Percentiles rank a stretch among this genome's conserved stretches.
Conservation (phyloP, 2,329 filamentous ascomycete species). For the Venturia pyrina region DNA sequence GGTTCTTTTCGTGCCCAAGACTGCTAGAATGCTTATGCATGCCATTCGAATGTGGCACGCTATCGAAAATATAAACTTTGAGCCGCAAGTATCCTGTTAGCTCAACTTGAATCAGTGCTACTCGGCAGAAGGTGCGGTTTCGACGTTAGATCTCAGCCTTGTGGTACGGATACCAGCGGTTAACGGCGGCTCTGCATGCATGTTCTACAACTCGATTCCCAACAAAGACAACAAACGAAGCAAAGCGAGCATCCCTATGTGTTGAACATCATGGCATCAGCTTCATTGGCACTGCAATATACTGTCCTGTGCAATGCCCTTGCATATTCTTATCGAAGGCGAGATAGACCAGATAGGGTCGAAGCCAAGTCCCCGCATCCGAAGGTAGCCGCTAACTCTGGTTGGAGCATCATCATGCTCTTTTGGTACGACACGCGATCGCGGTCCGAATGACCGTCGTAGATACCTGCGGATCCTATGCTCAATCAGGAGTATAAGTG, state of each 20-base stretch:
- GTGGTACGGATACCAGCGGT: background rate
- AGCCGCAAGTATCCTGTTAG: slow-evolving; percentile 4
- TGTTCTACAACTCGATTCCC: background rate
- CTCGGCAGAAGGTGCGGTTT: background rate
- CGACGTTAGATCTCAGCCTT: background rate
- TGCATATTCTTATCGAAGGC: background rate
- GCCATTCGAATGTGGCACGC: background rate
- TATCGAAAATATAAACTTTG: background rate
- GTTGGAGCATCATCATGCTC: background rate
- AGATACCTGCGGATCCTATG: background rate
- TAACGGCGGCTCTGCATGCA: background rate
- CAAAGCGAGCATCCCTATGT: background rate
- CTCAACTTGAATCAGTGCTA: background rate
- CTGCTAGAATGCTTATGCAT: background rate
- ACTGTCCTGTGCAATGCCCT: background rate
- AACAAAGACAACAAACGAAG: background rate
- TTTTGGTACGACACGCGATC: background rate
- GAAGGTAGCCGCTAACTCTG: background rate
- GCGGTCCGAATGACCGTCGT: slow-evolving; percentile 1
- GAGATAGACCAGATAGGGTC: background rate
- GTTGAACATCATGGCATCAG: background rate
- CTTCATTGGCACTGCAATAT: background rate
- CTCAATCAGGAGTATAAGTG: background rate
- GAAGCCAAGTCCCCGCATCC: background rate
- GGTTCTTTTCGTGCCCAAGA: background rate